Percentiles rank a stretch among this genome's conserved stretches.
These are phyloP conservation scores for Dictyostelium gargantuum DNA, from an alignment of 208 protist species.

Conservation along the genomic window DNA sequence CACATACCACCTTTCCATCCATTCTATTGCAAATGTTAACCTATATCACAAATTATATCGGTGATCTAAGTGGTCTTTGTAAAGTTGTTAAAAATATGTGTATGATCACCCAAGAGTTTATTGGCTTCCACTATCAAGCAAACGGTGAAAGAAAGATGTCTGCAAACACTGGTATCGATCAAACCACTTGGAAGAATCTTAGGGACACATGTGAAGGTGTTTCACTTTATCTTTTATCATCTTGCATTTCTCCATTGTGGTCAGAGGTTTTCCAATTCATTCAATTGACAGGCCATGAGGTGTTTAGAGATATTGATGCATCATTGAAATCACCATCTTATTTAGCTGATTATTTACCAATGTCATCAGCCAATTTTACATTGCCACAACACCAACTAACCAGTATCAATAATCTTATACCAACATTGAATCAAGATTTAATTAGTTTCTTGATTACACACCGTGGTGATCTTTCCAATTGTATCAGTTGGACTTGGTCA, in stretches of 20 bases:
- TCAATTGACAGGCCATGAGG: constrained; percentile 9
- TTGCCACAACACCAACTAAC: neutral
- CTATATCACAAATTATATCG: constrained; percentile 26
- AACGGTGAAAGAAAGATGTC: constrained; percentile 29
- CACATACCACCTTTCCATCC: neutral
- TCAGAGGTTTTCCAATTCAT: neutral
- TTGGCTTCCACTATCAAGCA: neutral
- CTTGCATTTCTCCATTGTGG: neutral
- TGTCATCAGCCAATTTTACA: neutral
- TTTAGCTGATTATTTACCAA: constrained; percentile 11
- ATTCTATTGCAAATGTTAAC: constrained; percentile 51
- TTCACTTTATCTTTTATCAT: neutral
- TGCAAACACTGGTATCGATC: neutral
- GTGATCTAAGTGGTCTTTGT: neutral
- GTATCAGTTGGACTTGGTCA: constrained; percentile 8
- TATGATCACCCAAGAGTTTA: constrained; percentile 28
- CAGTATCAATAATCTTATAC: neutral
- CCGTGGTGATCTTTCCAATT: neutral
- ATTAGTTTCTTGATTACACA: neutral
- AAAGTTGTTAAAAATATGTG: constrained; percentile 45
- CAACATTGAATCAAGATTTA: neutral
- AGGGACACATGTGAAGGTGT: constrained; percentile 33
- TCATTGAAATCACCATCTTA: neutral
- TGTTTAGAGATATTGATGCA: constrained; percentile 25
- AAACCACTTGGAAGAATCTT: constrained; percentile 28